These are phyloP conservation scores for Pyricularia pennisetigena DNA, from an alignment of 2,329 filamentous ascomycete species.

Conservation along the genomic window DNA sequence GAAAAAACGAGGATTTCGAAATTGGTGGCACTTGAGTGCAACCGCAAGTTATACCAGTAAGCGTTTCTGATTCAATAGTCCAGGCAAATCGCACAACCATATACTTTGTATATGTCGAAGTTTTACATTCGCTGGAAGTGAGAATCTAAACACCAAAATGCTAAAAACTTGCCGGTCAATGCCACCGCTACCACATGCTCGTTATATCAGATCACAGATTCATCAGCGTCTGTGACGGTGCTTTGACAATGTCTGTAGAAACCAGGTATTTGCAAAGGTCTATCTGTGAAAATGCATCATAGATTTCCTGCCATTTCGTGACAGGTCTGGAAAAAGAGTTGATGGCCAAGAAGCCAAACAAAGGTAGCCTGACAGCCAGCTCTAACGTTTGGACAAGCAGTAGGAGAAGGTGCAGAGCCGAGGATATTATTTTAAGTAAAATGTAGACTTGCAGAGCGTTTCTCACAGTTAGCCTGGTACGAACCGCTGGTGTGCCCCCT, in stretches of 20 bases:
- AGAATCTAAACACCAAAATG: not conserved
- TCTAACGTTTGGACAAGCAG: not conserved
- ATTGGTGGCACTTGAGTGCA: too few species aligned
- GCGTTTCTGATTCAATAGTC: too few species aligned
- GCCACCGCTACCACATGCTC: not conserved
- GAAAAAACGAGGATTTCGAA: too few species aligned
- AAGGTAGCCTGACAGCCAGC: not conserved
- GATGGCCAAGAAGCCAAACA: not conserved
- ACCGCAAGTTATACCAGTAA: too few species aligned
- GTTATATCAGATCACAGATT: not conserved
- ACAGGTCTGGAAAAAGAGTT: not conserved
- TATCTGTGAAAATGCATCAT: too few species aligned
- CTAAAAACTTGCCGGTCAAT: not conserved
- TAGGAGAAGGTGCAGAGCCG: not conserved
- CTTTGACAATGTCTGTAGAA: not conserved
- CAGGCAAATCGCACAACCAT: too few species aligned
- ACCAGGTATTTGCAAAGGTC: not conserved
- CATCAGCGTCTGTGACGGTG: not conserved
- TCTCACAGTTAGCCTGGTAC: not conserved
- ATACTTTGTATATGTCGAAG: not conserved
- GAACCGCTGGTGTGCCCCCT: not conserved
- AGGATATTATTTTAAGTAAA: too few species aligned
- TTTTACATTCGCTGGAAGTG: not conserved
- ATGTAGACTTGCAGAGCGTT: not conserved
- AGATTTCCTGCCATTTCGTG: not conserved